Evolutionary conservation across 768 basidiomycete species (phyloP), one percentile per base, ranked within the genome.

Genomic region (Pisolithus tinctorius): DNA sequence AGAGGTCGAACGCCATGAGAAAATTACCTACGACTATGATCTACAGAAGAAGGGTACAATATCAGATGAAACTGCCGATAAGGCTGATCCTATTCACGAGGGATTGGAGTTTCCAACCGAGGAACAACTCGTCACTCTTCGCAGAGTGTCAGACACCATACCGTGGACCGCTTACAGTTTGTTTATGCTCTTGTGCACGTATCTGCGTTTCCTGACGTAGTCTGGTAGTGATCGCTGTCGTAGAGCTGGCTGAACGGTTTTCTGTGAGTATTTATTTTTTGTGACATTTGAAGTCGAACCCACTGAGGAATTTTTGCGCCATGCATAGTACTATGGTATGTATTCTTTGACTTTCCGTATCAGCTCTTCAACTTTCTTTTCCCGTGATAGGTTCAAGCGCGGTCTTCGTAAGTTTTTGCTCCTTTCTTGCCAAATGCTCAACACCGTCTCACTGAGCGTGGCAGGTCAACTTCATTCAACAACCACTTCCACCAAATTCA

Each of bases 381-480:
- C 20, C 8, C 8, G 11, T 31, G 67, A 69, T 61, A 67, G 76
- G 71, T 37, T 51, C 67, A 14, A 67, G 60, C 37, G 74, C 73
- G 43, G 71, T 75, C 30, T 73, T 73, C 53, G 70, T 73, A 41
- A 58, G 68, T 51, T 41, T 6, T 30, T 53, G n/a, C 20, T 30
- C 2, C 20, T 5, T 40, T 50, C 50, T 8, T 1, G 4, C 0
- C 6, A 20, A 17, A 47, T 23, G 7, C 4, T 17, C 30, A 34
- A 47, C 31, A 23, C 14, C 34, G 11, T 3, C 36, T 52, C 17
- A 42, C 25, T 16, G 16, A 7, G 14, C 9, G 31, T 34, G 5
- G 29, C 56, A 84, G 82, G 80, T 81, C 37, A 89, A 89, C 65
- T 89, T 81, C 67, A 82, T 89, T 39, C 88, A 90, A 62, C 79